Conservation (phyloP, 108 stramenopile species). For the Skeletonema costatum region DNA sequence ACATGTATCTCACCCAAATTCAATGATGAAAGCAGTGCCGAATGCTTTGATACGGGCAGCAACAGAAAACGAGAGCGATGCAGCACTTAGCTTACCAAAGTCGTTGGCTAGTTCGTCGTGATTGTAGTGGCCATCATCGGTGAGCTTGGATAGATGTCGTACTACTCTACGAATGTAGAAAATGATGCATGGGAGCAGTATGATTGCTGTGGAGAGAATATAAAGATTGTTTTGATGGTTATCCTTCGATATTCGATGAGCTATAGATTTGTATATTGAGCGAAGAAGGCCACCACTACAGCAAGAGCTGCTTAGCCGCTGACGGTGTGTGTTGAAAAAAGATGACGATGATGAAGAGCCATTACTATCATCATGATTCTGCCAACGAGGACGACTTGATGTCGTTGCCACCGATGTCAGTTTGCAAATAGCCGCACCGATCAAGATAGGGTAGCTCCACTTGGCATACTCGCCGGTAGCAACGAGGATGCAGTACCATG, state of each 20-base stretch:
- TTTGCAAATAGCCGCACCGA: not conserved
- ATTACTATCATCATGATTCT: not conserved
- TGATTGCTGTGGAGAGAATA: not conserved
- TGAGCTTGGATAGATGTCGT: not conserved
- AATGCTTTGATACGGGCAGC: constrained; percentile 5
- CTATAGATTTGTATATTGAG: not conserved
- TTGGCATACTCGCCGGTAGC: constrained; percentile 3
- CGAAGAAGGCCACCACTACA: not conserved
- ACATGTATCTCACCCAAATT: constrained; percentile 15
- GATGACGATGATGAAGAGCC: not conserved
- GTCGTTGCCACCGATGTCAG: not conserved
- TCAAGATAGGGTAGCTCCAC: constrained; percentile 4
- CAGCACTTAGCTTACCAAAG: constrained; percentile 24
- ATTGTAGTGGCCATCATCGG: not conserved
- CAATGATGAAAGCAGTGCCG: not conserved
- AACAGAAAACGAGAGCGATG: constrained; percentile 9
- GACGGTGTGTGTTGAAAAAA: not conserved
- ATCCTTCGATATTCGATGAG: not conserved
- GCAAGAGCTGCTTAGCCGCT: not conserved
- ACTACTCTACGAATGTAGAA: not conserved
- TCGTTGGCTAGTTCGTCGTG: constrained; percentile 18
- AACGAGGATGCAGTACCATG: not conserved
- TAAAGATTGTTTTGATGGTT: not conserved
- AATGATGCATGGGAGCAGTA: not conserved
- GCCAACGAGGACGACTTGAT: not conserved